phyloP scores from a whole-genome alignment of 345 rosid species.

The Erucastrum elatum region DNA sequence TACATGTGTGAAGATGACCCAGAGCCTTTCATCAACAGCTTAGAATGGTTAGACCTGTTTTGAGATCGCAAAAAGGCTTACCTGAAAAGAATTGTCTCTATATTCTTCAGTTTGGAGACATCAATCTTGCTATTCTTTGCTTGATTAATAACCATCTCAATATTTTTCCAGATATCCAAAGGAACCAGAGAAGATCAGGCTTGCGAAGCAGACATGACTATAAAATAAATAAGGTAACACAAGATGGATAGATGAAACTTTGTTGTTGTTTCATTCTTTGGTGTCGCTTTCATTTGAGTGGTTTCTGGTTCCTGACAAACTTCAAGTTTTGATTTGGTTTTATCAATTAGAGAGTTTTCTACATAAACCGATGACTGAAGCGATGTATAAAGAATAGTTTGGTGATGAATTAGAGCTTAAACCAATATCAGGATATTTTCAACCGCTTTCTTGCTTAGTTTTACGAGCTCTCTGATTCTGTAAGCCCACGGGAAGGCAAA shows the following conservation, averaged over 20 bases:
- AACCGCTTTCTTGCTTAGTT: constrained; percentile 58
- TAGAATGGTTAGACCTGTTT: not conserved
- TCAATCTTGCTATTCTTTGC: not conserved
- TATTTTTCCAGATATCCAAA: not conserved
- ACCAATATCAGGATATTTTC: constrained; percentile 70
- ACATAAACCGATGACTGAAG: too few species aligned
- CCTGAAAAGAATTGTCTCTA: not conserved
- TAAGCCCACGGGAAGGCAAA: constrained; percentile 40
- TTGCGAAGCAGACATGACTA: not conserved
- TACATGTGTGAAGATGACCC: not conserved
- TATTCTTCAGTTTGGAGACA: not conserved
- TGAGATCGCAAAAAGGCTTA: not conserved
- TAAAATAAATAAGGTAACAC: not conserved
- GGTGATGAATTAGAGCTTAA: constrained; percentile 29
- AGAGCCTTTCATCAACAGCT: not conserved
- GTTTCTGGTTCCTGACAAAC: not conserved
- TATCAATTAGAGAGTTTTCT: not conserved
- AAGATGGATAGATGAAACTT: not conserved
- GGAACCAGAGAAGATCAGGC: not conserved
- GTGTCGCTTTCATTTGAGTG: not conserved
- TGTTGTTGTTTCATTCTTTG: not conserved
- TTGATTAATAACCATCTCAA: not conserved
- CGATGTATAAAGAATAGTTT: too few species aligned
- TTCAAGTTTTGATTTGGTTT: not conserved
- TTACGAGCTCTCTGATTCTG: constrained; percentile 62